Percentiles rank a stretch among this genome's conserved stretches.
Evolutionary conservation across 2,329 filamentous ascomycete genomes (phyloP).

Genomic region (Fusarium napiforme): DNA sequence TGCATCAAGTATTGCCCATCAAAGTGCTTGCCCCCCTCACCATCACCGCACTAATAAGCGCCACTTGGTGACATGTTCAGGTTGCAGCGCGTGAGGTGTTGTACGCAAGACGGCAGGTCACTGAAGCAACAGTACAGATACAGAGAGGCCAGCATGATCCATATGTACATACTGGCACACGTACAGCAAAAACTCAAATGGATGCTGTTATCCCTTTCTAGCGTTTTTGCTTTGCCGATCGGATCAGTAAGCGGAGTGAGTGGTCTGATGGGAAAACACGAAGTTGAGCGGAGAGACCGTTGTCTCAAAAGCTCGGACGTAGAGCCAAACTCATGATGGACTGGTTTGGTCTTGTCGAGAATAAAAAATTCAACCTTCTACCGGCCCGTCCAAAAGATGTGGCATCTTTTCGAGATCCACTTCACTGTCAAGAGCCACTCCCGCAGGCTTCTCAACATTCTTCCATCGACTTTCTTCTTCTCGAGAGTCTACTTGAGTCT

Average conservation of each 20-base stretch:
- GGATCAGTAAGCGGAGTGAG: neutral
- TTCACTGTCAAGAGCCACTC: constrained; percentile 1
- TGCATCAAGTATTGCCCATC: neutral
- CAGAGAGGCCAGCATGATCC: neutral
- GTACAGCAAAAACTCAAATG: neutral
- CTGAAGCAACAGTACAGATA: neutral
- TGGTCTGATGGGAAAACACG: constrained; percentile 7
- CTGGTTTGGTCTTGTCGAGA: neutral
- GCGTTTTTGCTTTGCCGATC: neutral
- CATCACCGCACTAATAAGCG: constrained; percentile 1
- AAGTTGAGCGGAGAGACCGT: neutral
- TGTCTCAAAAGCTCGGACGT: constrained; percentile 8
- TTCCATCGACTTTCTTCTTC: neutral
- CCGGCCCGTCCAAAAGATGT: neutral
- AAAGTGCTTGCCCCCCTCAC: neutral
- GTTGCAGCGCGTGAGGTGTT: neutral
- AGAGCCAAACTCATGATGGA: neutral
- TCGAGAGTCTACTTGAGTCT: neutral
- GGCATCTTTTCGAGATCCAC: neutral
- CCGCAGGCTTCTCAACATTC: neutral
- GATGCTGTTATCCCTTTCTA: neutral
- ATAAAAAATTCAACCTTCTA: neutral
- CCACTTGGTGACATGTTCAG: neutral
- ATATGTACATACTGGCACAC: neutral
- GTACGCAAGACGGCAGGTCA: neutral